These are phyloP conservation scores for Tulasnella sp. DNA, from an alignment of 768 basidiomycete species.

Conservation along the genomic window DNA sequence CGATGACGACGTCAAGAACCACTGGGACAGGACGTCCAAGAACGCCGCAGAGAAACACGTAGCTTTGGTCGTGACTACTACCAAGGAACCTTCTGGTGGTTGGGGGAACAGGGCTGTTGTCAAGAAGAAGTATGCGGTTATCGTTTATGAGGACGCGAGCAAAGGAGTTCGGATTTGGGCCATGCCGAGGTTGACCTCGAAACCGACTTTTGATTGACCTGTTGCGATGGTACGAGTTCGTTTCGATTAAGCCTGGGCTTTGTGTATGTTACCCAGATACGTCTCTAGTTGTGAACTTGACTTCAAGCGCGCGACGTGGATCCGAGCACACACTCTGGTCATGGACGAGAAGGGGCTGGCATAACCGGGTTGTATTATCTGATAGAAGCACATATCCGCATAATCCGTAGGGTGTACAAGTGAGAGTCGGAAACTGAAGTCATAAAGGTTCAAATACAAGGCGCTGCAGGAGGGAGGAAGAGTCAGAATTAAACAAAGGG, in stretches of 20 bases:
- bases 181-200: background rate
- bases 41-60: background rate
- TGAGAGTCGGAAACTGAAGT: background rate
- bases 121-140: background rate
- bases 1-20: background rate
- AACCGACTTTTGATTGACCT: background rate
- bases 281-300: background rate
- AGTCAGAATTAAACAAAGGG: background rate
- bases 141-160: background rate
- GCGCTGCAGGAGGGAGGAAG: background rate
- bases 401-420: background rate
- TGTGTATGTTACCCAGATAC: background rate
- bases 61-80: background rate
- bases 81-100: background rate
- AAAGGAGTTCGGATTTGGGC: background rate
- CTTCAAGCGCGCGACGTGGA: background rate
- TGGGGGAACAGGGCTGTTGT: background rate
- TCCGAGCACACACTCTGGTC: background rate
- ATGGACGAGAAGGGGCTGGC: background rate
- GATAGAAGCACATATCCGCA: background rate
- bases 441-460: conserved; percentile 2
- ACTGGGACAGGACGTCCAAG: background rate
- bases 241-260: background rate
- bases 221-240: background rate
- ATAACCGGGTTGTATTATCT: background rate